Base-by-base conservation (phyloP, 2,329 filamentous ascomycete species). In the Colletotrichum tanaceti region DNA sequence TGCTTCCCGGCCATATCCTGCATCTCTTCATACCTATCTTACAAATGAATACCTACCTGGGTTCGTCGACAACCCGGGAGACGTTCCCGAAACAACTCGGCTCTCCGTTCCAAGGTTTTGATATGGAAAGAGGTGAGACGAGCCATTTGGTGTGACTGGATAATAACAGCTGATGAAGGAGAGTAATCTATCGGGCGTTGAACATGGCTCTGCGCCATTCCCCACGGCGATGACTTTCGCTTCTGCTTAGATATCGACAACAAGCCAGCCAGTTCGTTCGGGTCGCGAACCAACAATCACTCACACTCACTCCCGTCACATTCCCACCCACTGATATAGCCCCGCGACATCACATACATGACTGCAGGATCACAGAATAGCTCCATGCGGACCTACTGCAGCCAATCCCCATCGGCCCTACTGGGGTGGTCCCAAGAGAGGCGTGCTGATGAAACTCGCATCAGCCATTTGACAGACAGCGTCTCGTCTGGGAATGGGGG, bases 401-500 rank as follows among this genome's bases (percentile, higher is more conserved):
- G n/a, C 49, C 62, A 68, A 60, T 68, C 43, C n/a, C 49, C 55
- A 55, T 52, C 13, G 49, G 43, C 35, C 24, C 62, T 50, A 65
- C 39, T 43, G 39, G 54, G 59, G 59, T 24, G 59, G 59, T 24
- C 60, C 65, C 38, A 18, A 46, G 55, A 60, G 55, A 59, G 41
- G 62, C 24, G 35, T 59, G 49, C 18, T 38, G 49, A 68, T 68
- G 65, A 68, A 68, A 68, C 65, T 60, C 43, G 65, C 54, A 55
- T 65, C 22, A 68, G 65, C 61, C 41, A 50, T 46, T 54, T 59
- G 47, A 65, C 65, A 65, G 49, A 28, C 55, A 38, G 50, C 50
- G 55, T 65, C 46, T 57, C 54, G 65, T 39, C 55, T 54, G 49
- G 43, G 52, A 65, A 60, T 58, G 39, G 65, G 57, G 57, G 55